phyloP scores from a whole-genome alignment of 805 yeast species.

The Sungouiella thailandica region DNA sequence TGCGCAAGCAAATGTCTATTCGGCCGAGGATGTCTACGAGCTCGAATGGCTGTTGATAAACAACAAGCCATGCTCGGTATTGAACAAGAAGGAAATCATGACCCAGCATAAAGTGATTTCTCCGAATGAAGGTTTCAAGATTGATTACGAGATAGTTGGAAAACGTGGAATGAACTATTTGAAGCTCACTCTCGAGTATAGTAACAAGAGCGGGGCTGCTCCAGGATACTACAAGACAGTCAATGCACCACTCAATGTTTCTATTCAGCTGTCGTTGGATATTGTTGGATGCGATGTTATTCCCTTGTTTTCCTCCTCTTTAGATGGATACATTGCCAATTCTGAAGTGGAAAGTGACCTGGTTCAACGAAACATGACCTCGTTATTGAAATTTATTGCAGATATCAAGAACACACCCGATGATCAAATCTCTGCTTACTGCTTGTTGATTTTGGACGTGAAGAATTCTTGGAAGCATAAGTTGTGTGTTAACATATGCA shows the following conservation, averaged over 20 bases:
- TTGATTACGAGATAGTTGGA: conserved; percentile 60
- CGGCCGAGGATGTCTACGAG: conserved; percentile 66
- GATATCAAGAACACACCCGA: conserved; percentile 13
- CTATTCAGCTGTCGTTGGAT: conserved; percentile 71
- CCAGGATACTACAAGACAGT: conserved; percentile 45
- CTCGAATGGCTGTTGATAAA: conserved; percentile 62
- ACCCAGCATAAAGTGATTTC: conserved; percentile 33
- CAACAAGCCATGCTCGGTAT: conserved; percentile 51
- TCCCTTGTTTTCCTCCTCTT: conserved; percentile 39
- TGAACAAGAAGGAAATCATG: conserved; percentile 40
- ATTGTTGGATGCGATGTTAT: conserved; percentile 71
- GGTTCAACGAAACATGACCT: conserved; percentile 16
- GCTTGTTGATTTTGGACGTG: conserved; percentile 66
- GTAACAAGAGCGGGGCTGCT: conserved; percentile 23
- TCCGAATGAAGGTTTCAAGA: conserved; percentile 37
- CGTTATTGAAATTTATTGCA: conserved; percentile 26
- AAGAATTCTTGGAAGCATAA: conserved; percentile 76
- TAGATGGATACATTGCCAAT: conserved; percentile 13
- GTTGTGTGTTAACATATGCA: conserved; percentile 24
- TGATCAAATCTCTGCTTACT: conserved; percentile 46
- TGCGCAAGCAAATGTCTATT: conserved; percentile 23
- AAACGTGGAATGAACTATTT: conserved; percentile 70
- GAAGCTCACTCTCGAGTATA: conserved; percentile 61
- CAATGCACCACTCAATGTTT: conserved; percentile 61
- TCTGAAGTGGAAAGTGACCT: neutral